phyloP scores from a whole-genome alignment of 1,284 basidiomycete genomes.

The Pseudozyma thailandica region DNA sequence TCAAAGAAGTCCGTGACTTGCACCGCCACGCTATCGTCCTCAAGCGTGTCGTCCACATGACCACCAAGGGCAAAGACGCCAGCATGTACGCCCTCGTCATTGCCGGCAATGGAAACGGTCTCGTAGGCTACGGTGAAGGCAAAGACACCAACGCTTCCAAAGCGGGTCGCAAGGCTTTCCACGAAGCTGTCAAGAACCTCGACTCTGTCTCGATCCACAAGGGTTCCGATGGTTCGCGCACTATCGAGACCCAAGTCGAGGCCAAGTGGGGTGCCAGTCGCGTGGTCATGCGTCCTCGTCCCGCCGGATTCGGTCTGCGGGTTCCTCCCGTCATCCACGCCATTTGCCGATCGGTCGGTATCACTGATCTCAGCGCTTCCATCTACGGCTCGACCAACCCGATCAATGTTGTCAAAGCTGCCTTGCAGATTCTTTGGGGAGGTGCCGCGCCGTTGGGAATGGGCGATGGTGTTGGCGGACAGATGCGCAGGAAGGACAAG shows the following conservation, averaged over 20 bases:
- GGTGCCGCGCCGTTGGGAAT: constrained; percentile 61
- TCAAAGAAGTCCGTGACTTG: constrained; percentile 57
- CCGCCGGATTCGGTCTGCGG: constrained; percentile 86
- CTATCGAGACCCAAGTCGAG: constrained; percentile 84
- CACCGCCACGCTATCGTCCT: constrained; percentile 63
- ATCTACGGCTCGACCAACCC: constrained; percentile 91
- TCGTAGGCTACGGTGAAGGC: constrained; percentile 89
- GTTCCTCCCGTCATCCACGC: constrained; percentile 88
- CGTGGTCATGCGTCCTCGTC: constrained; percentile 85
- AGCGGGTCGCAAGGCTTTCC: constrained; percentile 77
- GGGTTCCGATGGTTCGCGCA: constrained; percentile 71
- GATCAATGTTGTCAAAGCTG: constrained; percentile 73
- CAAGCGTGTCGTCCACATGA: constrained; percentile 79
- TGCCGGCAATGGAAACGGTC: constrained; percentile 83
- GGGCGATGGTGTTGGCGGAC: constrained; percentile 64
- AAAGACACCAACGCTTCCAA: constrained; percentile 76
- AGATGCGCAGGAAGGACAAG: constrained; percentile 61
- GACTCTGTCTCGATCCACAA: constrained; percentile 76
- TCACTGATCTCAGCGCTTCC: constrained; percentile 92
- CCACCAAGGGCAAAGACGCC: constrained; percentile 83
- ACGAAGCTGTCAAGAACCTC: constrained; percentile 83
- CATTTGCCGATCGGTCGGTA: constrained; percentile 88
- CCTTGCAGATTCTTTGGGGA: constrained; percentile 67
- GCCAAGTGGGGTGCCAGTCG: constrained; percentile 86
- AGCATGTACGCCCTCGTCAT: constrained; percentile 78